Base-by-base conservation (phyloP, 1,139 yeast species). In the Magnusiomyces tetraspermus region DNA sequence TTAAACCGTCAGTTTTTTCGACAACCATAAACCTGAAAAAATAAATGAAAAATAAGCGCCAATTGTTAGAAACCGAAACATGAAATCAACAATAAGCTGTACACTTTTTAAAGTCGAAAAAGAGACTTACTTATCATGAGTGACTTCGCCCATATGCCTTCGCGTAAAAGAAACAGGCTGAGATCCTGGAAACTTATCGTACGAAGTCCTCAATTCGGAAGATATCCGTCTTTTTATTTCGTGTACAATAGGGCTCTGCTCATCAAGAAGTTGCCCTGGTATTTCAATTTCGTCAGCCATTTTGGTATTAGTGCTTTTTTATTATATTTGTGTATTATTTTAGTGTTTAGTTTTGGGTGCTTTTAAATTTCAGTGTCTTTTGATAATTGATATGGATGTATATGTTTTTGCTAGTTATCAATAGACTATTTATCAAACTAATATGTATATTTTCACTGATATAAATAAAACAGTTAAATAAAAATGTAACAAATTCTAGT, bases 101-200 rank as follows among this genome's bases (percentile, higher is more conserved):
- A n/a, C n/a, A n/a, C n/a, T n/a, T n/a, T n/a, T n/a, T n/a, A n/a
- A n/a, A n/a, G n/a, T n/a, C n/a, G n/a, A n/a, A n/a, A n/a, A n/a
- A n/a, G n/a, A n/a, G n/a, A n/a, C 59, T 66, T 62, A 84, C 89
- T 53, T 77, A 77, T 2, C 72, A 71, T 65, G 77, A 66, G 50
- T 92, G 71, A 38, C 81, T 79, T 80, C 80, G 5, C 74, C 72
- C 42, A 92, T 73, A 69, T 90, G 97, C 43, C 75, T 73, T 55
- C 88, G 74, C 48, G 87, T 83, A 66, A 94, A 90, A 38, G 96
- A 87, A 1, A 92, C 88, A 0, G 99, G 99, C 68, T 94, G 98
- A 0, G 97, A 83, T 0, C 97, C 97, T 2, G 95, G 90, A 61
- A 87, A 87, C 38, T 33, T 33, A 15, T 33, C 38, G n/a, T 33